These are phyloP conservation scores for Rosa hybrid DNA, from an alignment of 331 rosid species.

Conservation along the genomic window DNA sequence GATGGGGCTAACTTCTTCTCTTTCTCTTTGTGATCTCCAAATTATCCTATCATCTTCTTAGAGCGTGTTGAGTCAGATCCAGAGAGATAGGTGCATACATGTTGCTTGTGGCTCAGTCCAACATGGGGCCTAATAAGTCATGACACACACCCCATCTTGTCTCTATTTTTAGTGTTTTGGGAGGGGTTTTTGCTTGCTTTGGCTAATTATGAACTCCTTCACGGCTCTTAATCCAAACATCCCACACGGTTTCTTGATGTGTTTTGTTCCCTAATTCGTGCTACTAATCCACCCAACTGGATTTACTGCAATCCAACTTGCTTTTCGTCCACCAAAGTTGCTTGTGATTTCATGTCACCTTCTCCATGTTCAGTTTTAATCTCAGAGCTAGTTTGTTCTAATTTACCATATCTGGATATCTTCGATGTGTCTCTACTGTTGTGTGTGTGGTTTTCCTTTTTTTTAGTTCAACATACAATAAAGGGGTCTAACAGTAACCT, in stretches of 20 bases:
- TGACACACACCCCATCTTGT: conserved; percentile 24
- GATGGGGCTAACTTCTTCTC: conserved; percentile 17
- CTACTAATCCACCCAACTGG: conserved; percentile 6
- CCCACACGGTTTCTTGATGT: conserved; percentile 23
- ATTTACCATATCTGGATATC: conserved; percentile 16
- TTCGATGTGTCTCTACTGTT: conserved; percentile 30
- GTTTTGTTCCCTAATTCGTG: conserved; percentile 16
- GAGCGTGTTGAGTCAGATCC: conserved; percentile 41
- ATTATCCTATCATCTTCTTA: conserved; percentile 15
- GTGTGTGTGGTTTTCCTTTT: background rate
- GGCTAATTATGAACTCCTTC: conserved; percentile 21
- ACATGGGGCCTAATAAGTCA: conserved; percentile 43
- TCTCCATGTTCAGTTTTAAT: conserved; percentile 13
- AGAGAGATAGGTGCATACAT: conserved; percentile 11
- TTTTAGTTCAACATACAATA: conserved; percentile 23
- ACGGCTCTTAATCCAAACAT: conserved; percentile 28
- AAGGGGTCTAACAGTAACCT: conserved; percentile 11
- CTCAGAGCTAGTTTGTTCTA: conserved; percentile 8
- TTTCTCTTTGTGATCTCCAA: conserved; percentile 18
- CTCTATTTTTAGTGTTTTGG: conserved; percentile 30
- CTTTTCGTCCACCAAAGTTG: conserved; percentile 13
- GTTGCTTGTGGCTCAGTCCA: conserved; percentile 40
- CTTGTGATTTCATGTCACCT: conserved; percentile 48
- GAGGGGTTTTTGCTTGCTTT: conserved; percentile 19
- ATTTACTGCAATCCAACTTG: background rate